These are phyloP conservation scores for Melocanna baccifera DNA, from an alignment of 176 grass and related monocot genomes.

Conservation along the genomic window DNA sequence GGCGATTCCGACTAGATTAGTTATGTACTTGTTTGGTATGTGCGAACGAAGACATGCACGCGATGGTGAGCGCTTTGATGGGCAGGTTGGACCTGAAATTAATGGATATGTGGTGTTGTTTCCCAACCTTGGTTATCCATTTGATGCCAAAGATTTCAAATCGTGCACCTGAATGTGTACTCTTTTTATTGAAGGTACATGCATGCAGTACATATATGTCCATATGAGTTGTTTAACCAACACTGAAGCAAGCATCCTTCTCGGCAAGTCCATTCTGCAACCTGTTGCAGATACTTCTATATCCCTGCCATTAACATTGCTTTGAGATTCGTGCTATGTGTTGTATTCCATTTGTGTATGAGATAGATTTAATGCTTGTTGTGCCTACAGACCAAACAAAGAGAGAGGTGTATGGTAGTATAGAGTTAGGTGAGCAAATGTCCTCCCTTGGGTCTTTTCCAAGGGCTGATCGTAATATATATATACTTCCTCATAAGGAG, in stretches of 20 bases:
- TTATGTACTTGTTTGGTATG: neutral
- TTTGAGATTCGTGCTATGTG: no score
- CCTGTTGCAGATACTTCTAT: no score
- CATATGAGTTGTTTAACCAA: no score
- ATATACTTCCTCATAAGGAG: no score
- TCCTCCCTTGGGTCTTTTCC: no score
- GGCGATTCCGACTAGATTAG: constrained; percentile 11
- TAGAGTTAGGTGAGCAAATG: no score
- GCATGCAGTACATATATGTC: neutral
- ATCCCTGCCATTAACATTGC: no score
- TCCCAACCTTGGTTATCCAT: neutral
- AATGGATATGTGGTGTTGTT: neutral
- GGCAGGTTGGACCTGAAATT: neutral
- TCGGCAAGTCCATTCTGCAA: neutral
- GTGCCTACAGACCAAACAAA: no score
- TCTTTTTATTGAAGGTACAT: neutral
- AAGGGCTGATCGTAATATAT: no score
- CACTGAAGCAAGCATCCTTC: neutral
- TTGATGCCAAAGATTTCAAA: neutral
- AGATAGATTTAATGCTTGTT: no score
- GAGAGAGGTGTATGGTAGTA: no score
- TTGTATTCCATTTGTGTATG: no score
- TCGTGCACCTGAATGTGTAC: neutral
- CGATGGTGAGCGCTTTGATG: constrained; percentile 1
- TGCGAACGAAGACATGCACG: constrained; percentile 26